Evolutionary conservation across 495 filamentous ascomycete genomes (phyloP).

Genomic region (Aspergillus olivimuriae): DNA sequence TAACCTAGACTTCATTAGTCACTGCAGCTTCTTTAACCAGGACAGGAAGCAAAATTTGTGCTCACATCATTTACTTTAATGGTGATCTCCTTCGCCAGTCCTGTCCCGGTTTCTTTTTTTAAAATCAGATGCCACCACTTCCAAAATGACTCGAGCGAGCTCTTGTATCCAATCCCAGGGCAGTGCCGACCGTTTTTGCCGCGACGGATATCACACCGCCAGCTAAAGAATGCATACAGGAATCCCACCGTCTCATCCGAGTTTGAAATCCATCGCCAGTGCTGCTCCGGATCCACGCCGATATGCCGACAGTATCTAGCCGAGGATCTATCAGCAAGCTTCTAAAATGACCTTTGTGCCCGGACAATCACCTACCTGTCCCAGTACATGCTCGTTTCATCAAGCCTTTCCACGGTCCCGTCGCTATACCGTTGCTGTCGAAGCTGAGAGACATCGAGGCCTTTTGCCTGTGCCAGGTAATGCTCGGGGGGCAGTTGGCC

Average conservation of each 20-base stretch:
- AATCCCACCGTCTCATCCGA: constrained; percentile 24
- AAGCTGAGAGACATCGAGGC: constrained; percentile 23
- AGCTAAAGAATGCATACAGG: constrained; percentile 27
- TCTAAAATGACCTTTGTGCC: constrained; percentile 1
- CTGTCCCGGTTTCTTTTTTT: constrained; percentile 15
- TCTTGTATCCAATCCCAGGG: constrained; percentile 25
- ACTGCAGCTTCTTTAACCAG: not conserved
- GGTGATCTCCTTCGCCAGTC: constrained; percentile 17
- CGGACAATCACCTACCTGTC: constrained; percentile 14
- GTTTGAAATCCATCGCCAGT: constrained; percentile 20
- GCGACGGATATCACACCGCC: constrained; percentile 21
- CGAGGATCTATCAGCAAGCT: constrained; percentile 12
- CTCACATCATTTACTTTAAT: constrained; percentile 19
- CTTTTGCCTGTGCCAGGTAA: constrained; percentile 20
- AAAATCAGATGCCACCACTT: constrained; percentile 31
- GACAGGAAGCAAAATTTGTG: not conserved
- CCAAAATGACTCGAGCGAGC: constrained; percentile 30
- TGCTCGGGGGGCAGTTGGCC: constrained; percentile 17
- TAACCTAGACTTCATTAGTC: not conserved
- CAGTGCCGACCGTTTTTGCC: constrained; percentile 28
- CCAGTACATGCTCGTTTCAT: constrained; percentile 21
- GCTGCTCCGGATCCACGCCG: constrained; percentile 16
- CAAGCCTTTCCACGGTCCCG: constrained; percentile 18
- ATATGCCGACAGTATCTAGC: constrained; percentile 16
- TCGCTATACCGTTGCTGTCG: constrained; percentile 24